Conservation (phyloP, 2,329 filamentous ascomycete genomes). For the Alternaria sp. region DNA sequence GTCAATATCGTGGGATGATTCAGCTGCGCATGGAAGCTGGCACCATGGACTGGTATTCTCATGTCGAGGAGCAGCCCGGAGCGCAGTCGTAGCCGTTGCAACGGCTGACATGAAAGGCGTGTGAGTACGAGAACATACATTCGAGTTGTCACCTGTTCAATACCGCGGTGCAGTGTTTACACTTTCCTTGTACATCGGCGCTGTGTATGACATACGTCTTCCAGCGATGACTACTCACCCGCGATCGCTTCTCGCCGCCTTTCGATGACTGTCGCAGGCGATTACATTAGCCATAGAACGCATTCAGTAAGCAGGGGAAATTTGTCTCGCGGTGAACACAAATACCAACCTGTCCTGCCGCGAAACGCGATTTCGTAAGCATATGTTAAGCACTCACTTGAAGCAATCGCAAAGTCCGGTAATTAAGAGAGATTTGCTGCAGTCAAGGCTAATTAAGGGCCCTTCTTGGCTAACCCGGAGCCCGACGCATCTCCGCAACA, state of each 20-base stretch:
- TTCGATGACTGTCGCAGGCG: not conserved
- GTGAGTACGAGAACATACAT: too few relatives aligned
- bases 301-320: conserved; percentile 26
- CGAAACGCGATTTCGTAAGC: conserved; percentile 33
- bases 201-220: not conserved
- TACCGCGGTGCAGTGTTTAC: not conserved
- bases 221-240: conserved; percentile 2
- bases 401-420: conserved; percentile 20
- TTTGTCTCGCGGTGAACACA: not conserved
- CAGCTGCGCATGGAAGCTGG: conserved; percentile 21
- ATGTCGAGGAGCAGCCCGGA: conserved; percentile 27
- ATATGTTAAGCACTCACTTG: conserved; percentile 30
- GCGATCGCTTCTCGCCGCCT: not conserved
- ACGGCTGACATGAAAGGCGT: not conserved
- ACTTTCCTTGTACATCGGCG: not conserved
- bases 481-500: not conserved
- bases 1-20: conserved; percentile 27
- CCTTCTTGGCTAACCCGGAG: not conserved
- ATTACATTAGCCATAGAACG: conserved; percentile 24
- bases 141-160: not conserved
- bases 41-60: conserved; percentile 25
- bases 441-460: conserved; percentile 31
- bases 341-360: conserved; percentile 3
- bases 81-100: not conserved
- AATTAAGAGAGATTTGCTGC: conserved; percentile 27